Conservation (phyloP, 148 eudicot species). For the Diospyros kaki region DNA sequence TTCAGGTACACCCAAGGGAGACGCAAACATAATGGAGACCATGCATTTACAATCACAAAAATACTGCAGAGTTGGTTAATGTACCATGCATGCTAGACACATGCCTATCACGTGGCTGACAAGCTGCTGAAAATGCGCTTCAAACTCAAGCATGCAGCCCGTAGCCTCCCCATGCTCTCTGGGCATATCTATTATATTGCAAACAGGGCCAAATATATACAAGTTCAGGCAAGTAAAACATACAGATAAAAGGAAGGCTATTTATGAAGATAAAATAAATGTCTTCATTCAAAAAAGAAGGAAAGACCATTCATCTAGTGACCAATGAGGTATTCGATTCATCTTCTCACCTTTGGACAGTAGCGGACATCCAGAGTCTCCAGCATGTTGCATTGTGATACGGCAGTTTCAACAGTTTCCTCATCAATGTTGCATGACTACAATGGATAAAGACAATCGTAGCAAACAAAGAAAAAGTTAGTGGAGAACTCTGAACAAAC, state of each 20-base stretch:
- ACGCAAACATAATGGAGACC: too few relatives aligned
- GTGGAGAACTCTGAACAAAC: too few relatives aligned
- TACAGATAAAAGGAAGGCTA: background rate
- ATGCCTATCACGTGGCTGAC: slow-evolving; percentile 29
- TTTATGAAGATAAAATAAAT: background rate
- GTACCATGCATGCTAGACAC: too few relatives aligned
- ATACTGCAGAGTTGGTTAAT: too few relatives aligned
- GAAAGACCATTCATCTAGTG: background rate
- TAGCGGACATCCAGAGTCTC: slow-evolving; percentile 96
- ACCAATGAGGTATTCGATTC: background rate
- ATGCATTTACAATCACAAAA: too few relatives aligned
- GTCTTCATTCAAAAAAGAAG: background rate
- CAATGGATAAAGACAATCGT: slow-evolving; percentile 3
- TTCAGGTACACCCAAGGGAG: too few relatives aligned
- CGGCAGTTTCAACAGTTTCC: slow-evolving; percentile 72
- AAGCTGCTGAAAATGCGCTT: slow-evolving; percentile 83
- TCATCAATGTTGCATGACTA: slow-evolving; percentile 83
- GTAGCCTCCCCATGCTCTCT: slow-evolving; percentile 47
- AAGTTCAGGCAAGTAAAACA: background rate
- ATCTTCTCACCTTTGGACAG: slow-evolving; percentile 61
- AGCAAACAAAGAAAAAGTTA: background rate
- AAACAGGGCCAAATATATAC: background rate
- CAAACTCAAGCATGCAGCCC: slow-evolving; percentile 62
- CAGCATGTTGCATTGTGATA: slow-evolving; percentile 56
- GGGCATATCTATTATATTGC: slow-evolving; percentile 42